Percentiles rank a stretch among this genome's conserved stretches.
Evolutionary conservation across 257 asterid genomes (phyloP).

Genomic region (Dorcoceras hygrometricum): DNA sequence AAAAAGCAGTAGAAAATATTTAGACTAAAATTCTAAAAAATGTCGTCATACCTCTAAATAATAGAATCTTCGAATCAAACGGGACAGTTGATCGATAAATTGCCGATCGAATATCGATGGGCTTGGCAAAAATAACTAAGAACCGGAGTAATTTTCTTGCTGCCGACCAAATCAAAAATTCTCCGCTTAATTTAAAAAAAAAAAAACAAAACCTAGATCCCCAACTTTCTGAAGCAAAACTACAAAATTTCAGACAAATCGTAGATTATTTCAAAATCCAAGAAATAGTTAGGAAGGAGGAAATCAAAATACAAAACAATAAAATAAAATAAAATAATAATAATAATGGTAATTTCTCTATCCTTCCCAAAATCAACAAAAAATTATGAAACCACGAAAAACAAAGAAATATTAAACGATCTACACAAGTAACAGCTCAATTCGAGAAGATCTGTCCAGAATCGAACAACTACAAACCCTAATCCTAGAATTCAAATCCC

Average conservation of each 20-base stretch:
- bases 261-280: neutral
- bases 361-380: neutral
- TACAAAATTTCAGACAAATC: neutral
- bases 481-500: slow-evolving; percentile 24
- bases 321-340: neutral
- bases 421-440: neutral
- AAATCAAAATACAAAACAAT: neutral
- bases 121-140: neutral
- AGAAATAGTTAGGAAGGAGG: neutral
- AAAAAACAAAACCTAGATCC: slow-evolving; percentile 14
- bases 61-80: slow-evolving; percentile 15
- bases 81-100: neutral
- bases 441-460: slow-evolving; percentile 22
- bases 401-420: neutral
- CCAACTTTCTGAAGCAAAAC: neutral
- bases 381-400: neutral
- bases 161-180: neutral
- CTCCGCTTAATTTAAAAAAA: neutral
- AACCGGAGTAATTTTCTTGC: neutral
- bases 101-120: neutral
- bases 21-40: neutral
- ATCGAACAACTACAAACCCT: slow-evolving; percentile 27
- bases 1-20: neutral
- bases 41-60: slow-evolving; percentile 7
- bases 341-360: neutral